phyloP scores from a whole-genome alignment of 2,329 filamentous ascomycete genomes.

The Uncinocarpus reesii region DNA sequence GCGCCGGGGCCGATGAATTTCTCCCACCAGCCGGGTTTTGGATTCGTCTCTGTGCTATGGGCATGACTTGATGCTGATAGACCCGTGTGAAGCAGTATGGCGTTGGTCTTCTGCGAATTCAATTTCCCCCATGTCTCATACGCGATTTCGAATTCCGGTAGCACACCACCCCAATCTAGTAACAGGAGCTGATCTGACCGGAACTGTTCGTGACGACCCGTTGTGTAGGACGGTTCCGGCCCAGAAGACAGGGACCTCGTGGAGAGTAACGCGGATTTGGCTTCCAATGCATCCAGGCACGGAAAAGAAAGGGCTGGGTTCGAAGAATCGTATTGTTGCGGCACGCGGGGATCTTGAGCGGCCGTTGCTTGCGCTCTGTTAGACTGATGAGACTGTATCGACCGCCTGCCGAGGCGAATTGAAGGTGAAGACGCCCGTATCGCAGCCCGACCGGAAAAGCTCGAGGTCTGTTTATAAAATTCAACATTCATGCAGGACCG shows the following conservation, averaged over 20 bases:
- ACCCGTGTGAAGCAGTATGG: constrained; percentile 84
- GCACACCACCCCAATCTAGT: constrained; percentile 89
- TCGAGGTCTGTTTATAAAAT: background rate
- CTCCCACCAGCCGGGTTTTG: constrained; percentile 95
- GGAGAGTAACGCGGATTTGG: constrained; percentile 62
- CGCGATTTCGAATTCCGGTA: constrained; percentile 79
- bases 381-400: constrained; percentile 9
- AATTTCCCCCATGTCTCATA: constrained; percentile 86
- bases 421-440: background rate
- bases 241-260: constrained; percentile 59
- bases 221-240: constrained; percentile 88
- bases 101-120: constrained; percentile 73
- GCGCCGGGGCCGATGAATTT: constrained; percentile 86
- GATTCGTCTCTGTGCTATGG: constrained; percentile 76
- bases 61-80: constrained; percentile 96
- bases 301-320: constrained; percentile 85
- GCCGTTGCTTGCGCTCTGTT: constrained; percentile 10
- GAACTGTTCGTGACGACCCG: constrained; percentile 70
- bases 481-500: background rate
- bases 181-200: constrained; percentile 63
- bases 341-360: background rate
- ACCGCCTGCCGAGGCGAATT: background rate
- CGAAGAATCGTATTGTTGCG: constrained; percentile 36
- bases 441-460: background rate
- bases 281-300: constrained; percentile 76